These are phyloP conservation scores for Heimioporus sp. DNA, from an alignment of 768 basidiomycete species.

Conservation along the genomic window DNA sequence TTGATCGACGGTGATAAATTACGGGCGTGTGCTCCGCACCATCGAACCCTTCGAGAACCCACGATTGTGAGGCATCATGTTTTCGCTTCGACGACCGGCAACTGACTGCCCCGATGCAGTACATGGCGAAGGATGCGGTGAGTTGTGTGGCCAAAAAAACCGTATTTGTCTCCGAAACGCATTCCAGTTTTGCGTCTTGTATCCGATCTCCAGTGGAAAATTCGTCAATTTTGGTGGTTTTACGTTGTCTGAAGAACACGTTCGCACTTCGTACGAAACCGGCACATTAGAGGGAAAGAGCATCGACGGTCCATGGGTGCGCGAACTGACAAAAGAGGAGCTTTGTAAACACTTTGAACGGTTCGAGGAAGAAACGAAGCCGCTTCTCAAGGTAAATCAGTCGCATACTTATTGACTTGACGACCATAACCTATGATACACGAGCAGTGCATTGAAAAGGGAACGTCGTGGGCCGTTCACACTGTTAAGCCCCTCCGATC, in stretches of 20 bases:
- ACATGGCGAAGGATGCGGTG: conserved; percentile 52
- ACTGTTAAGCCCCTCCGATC: conserved; percentile 49
- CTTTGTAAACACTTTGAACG: conserved; percentile 42
- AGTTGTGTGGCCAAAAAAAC: conserved; percentile 11
- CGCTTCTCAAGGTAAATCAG: conserved; percentile 47
- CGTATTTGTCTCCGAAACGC: neutral
- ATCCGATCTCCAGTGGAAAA: conserved; percentile 57
- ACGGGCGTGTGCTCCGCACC: conserved; percentile 40
- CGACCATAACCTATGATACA: neutral
- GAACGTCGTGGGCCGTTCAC: conserved; percentile 64
- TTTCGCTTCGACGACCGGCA: neutral
- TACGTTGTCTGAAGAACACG: conserved; percentile 46
- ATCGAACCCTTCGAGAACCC: conserved; percentile 45
- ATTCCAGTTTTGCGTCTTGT: conserved; percentile 55
- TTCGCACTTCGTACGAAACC: conserved; percentile 40
- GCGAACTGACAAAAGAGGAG: conserved; percentile 43
- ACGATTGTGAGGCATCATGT: conserved; percentile 40
- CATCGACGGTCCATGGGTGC: conserved; percentile 45
- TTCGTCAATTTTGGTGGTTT: conserved; percentile 66
- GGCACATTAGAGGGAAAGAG: conserved; percentile 11
- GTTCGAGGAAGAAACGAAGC: conserved; percentile 62
- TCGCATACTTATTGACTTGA: conserved; percentile 2
- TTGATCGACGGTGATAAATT: conserved; percentile 54
- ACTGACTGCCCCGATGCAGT: conserved; percentile 35
- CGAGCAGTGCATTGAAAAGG: conserved; percentile 49